Conservation (phyloP, 345 rosid genomes). For the Pugionium dolabratum region DNA sequence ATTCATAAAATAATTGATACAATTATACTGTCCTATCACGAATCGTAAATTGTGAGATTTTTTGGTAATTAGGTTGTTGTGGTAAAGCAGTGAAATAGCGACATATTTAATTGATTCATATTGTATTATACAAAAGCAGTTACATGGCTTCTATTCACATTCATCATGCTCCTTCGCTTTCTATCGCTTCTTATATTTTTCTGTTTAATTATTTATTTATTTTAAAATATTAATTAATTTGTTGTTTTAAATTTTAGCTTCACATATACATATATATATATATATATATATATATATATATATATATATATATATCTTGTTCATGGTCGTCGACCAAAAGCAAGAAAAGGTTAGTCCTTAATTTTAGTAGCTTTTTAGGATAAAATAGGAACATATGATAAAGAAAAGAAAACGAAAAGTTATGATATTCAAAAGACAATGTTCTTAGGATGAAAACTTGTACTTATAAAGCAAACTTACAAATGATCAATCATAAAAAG, state of each 20-base stretch:
- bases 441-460: conserved; percentile 14
- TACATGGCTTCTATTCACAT: conserved; percentile 37
- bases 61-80: conserved; percentile 33
- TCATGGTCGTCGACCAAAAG: conserved; percentile 31
- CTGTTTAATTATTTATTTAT: neutral
- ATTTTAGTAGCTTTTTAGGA: conserved; percentile 18
- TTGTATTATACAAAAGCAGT: conserved; percentile 22
- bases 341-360: conserved; percentile 17
- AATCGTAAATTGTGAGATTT: conserved; percentile 27
- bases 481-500: conserved; percentile 29
- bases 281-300: no score
- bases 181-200: neutral
- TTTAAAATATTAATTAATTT: no score
- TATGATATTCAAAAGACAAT: conserved; percentile 20
- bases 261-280: no score
- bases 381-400: conserved; percentile 15
- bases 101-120: conserved; percentile 38
- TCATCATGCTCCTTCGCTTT: conserved; percentile 38
- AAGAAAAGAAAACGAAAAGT: conserved; percentile 19
- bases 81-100: conserved; percentile 29
- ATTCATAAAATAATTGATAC: neutral
- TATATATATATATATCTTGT: no score
- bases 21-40: conserved; percentile 6
- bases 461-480: conserved; percentile 21
- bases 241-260: no score